These are phyloP conservation scores for Exophiala mesophila DNA, from an alignment of 2,329 filamentous ascomycete genomes.

Conservation along the genomic window DNA sequence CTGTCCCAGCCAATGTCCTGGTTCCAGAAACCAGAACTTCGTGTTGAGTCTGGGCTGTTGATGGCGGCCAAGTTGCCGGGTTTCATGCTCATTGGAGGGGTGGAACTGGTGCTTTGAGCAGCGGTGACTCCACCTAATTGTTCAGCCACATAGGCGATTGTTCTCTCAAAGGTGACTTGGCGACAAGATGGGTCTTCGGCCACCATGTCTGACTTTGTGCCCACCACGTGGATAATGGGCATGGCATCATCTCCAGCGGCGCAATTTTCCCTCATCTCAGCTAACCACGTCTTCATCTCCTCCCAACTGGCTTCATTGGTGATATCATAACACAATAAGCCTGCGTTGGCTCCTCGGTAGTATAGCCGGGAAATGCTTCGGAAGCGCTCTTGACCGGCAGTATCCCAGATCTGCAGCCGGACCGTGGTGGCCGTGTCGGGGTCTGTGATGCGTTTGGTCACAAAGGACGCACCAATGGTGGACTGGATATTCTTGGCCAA, in stretches of 20 bases:
- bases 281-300: constrained; percentile 89
- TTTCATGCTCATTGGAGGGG: constrained; percentile 57
- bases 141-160: constrained; percentile 92
- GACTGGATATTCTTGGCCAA: constrained; percentile 40
- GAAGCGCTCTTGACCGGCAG: constrained; percentile 91
- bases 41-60: constrained; percentile 40
- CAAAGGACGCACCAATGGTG: constrained; percentile 75
- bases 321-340: constrained; percentile 91
- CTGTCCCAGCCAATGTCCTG: constrained; percentile 94
- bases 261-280: constrained; percentile 75
- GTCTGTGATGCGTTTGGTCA: constrained; percentile 76
- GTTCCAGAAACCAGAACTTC: constrained; percentile 61
- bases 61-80: constrained; percentile 27
- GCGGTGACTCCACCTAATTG: constrained; percentile 57
- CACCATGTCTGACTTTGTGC: constrained; percentile 88
- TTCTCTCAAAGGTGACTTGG: constrained; percentile 88
- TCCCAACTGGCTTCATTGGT: constrained; percentile 78
- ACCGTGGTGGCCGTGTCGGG: constrained; percentile 80
- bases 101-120: constrained; percentile 63
- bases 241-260: constrained; percentile 40
- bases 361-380: constrained; percentile 91
- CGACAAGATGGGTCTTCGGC: constrained; percentile 72
- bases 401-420: constrained; percentile 95
- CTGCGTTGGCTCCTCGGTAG: constrained; percentile 91
- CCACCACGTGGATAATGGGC: constrained; percentile 80